Percentiles rank a stretch among this genome's conserved stretches.
Conservation (phyloP, 306 rosid genomes). For the Cercis canadensis region DNA sequence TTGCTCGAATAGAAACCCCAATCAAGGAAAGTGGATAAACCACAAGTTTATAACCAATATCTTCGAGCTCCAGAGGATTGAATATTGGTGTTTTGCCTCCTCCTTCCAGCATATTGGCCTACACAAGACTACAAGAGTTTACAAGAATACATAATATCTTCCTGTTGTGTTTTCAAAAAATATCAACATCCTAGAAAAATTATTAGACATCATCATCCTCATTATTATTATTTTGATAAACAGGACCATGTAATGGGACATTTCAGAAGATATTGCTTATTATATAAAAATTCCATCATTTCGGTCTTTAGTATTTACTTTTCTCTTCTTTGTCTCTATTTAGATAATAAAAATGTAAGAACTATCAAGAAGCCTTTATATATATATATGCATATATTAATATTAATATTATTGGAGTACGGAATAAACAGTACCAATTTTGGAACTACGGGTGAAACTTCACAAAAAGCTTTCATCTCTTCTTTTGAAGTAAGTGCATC, state of each 20-base stretch:
- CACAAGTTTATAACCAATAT: conserved; percentile 79
- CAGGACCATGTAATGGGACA: too few species aligned
- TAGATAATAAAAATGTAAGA: background rate
- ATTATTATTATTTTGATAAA: too few species aligned
- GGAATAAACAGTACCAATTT: conserved; percentile 61
- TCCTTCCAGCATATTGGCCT: conserved; percentile 99
- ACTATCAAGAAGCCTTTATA: background rate
- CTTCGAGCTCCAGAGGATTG: conserved; percentile 79
- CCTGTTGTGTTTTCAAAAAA: background rate
- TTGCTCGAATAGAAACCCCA: conserved; percentile 88
- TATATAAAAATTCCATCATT: too few species aligned
- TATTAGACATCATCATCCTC: background rate
- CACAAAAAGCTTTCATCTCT: conserved; percentile 85
- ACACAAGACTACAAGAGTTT: conserved; percentile 35
- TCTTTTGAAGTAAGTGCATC: conserved; percentile 83
- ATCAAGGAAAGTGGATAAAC: conserved; percentile 89
- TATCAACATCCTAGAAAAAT: background rate
- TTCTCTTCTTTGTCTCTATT: too few species aligned
- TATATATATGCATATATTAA: too few species aligned
- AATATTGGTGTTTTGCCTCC: conserved; percentile 93
- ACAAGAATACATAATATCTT: conserved; percentile 19
- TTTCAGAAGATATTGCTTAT: too few species aligned
- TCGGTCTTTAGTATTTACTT: too few species aligned
- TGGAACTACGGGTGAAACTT: conserved; percentile 74
- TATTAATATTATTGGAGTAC: background rate